These are phyloP conservation scores for Trypanosoma vivax DNA, from an alignment of 208 protist species.

Conservation along the genomic window DNA sequence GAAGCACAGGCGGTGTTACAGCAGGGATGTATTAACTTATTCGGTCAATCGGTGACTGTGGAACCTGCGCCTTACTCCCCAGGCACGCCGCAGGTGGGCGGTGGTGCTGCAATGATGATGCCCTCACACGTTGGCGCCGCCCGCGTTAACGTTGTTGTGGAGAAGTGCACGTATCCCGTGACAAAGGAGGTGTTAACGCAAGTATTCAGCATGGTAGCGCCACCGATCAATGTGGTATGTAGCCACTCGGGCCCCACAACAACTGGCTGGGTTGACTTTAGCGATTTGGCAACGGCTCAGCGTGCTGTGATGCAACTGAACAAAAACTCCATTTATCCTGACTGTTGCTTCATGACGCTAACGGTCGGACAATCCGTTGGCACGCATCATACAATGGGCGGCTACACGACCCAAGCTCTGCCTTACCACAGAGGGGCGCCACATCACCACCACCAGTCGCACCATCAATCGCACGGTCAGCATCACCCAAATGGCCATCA, in stretches of 20 bases:
- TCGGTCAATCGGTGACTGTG: constrained; percentile 58
- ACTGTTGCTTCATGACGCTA: constrained; percentile 76
- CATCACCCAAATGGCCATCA: too few relatives aligned
- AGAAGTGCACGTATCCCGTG: constrained; percentile 81
- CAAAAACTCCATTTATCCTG: constrained; percentile 77
- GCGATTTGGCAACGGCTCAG: constrained; percentile 43
- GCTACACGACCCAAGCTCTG: constrained; percentile 6
- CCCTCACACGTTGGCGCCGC: constrained; percentile 2
- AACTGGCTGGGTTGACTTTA: constrained; percentile 64
- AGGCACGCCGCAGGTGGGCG: background rate
- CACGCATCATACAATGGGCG: constrained; percentile 4
- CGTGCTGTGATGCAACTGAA: constrained; percentile 58
- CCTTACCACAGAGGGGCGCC: constrained; percentile 13
- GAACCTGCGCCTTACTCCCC: constrained; percentile 19
- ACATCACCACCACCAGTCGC: constrained; percentile 2
- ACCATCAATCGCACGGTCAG: constrained; percentile 14
- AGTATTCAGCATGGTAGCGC: constrained; percentile 74
- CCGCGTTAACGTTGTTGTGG: constrained; percentile 66
- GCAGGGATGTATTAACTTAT: constrained; percentile 57
- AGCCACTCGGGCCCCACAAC: constrained; percentile 57
- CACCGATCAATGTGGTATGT: constrained; percentile 52
- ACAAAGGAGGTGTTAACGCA: constrained; percentile 65
- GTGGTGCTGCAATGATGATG: too few relatives aligned
- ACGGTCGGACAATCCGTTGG: constrained; percentile 10
- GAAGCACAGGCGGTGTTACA: constrained; percentile 64